Base-by-base conservation (phyloP, 371 early-diverging fungal species). In the Apophysomyces ossiformis region DNA sequence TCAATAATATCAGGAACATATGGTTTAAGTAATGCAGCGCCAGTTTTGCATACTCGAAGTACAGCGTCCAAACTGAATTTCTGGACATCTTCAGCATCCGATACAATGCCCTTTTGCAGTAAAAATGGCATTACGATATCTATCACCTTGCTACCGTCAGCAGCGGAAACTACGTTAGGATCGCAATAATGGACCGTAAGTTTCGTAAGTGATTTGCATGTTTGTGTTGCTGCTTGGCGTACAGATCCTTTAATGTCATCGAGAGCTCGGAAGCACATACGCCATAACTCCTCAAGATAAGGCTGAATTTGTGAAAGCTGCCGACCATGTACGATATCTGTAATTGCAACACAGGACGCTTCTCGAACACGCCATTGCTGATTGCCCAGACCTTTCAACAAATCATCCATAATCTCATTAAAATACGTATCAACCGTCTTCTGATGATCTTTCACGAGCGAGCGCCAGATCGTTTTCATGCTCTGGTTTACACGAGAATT, bases 231-330 rank as follows among this genome's bases (percentile, higher is more conserved):
- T 0, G 96, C 92, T 45, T 84, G 76, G 4, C 97, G 85, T 5
- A 97, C 98, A 50, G 91, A 92, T 69, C 94, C 96, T 69, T 96
- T 96, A 69, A 97, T 95, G 64, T 97, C 98, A 70, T 97, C 98
- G 60, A 97, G 69, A 11, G 90, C 89, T 35, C 95, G 79, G 85
- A 97, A 96, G 26, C 88, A 85, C 93, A 95, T 93, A 36, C 77
- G 83, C 98, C 98, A 97, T 16, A 94, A 72, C 3, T 83, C 77
- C 62, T 94, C 90, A 45, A 95, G 65, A 60, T 92, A 90, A 0
- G 90, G 88, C 64, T 92, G 87, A 4, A 94, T 78, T 62, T 91
- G 87, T 35, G 76, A 82, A 15, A 91, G 72, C 39, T 86, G 83
- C 8, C 90, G 82, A 0, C 93, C 92, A 39, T 87, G 86, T 1